phyloP scores from a whole-genome alignment of 148 eudicot genomes.

The Cornus controversa region DNA sequence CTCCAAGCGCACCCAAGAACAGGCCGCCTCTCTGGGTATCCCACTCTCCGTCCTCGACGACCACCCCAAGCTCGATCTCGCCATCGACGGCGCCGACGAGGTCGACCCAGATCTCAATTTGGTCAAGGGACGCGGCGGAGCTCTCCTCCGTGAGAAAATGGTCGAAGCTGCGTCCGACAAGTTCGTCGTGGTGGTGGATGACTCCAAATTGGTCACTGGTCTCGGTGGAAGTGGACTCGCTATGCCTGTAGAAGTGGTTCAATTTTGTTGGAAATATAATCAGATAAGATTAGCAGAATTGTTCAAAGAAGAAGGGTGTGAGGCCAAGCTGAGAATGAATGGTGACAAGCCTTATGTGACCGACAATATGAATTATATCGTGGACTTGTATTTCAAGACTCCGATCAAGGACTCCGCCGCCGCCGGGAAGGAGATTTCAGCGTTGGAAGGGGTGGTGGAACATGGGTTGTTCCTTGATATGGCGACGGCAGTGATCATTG shows the following conservation, averaged over 20 bases:
- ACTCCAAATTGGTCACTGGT: constrained; percentile 74
- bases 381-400: constrained; percentile 87
- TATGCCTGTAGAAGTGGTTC: constrained; percentile 95
- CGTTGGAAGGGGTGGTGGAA: constrained; percentile 88
- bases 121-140: constrained; percentile 95
- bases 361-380: constrained; percentile 83
- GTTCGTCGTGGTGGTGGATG: constrained; percentile 86
- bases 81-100: constrained; percentile 95
- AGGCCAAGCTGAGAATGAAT: constrained; percentile 79
- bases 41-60: constrained; percentile 68
- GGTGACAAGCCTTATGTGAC: constrained; percentile 87
- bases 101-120: constrained; percentile 85
- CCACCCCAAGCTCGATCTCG: constrained; percentile 78
- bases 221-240: constrained; percentile 92
- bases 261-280: constrained; percentile 94
- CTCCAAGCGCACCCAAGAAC: constrained; percentile 78
- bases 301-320: constrained; percentile 64
- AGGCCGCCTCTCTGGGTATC: constrained; percentile 62
- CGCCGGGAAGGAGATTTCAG: constrained; percentile 76
- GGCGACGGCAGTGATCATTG: constrained; percentile 85
- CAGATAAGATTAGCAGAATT: constrained; percentile 59
- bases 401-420: constrained; percentile 70
- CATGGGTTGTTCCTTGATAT: constrained; percentile 87
- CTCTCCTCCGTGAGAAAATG: constrained; percentile 86
- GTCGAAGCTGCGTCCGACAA: constrained; percentile 85